phyloP scores from a whole-genome alignment of 257 asterid species.

The Fraxinus americana region DNA sequence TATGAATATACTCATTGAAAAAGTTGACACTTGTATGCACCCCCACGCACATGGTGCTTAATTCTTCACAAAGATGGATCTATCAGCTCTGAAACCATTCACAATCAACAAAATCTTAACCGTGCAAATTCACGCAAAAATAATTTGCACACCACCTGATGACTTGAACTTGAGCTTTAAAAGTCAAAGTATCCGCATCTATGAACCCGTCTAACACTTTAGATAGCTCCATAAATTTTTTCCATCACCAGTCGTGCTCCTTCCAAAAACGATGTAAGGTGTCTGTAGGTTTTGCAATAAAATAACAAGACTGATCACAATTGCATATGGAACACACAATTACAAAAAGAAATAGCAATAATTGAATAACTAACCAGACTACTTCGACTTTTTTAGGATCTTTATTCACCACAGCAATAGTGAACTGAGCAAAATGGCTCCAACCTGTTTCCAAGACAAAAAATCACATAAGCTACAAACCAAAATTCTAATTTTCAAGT shows the following conservation, averaged over 20 bases:
- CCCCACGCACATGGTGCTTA: not conserved
- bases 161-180: no score
- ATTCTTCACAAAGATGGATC: not conserved
- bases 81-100: not conserved
- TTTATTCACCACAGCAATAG: constrained; percentile 59
- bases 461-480: constrained; percentile 20
- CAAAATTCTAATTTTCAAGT: not conserved
- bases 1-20: not conserved
- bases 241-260: no score
- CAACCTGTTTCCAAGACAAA: constrained; percentile 36
- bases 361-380: constrained; percentile 43
- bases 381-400: constrained; percentile 56
- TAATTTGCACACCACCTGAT: not conserved
- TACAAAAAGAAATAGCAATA: not conserved
- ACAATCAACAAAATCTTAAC: not conserved
- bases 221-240: no score
- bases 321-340: not conserved
- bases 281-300: constrained; percentile 11
- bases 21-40: not conserved
- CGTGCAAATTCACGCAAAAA: not conserved
- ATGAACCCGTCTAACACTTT: no score
- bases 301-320: not conserved
- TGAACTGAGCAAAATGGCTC: constrained; percentile 64
- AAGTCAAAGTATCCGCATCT: no score
- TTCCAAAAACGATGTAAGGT: no score